Evolutionary conservation across 345 rosid genomes (phyloP), one percentile per base, ranked within the genome.

Genomic region (Citrus trifoliata): DNA sequence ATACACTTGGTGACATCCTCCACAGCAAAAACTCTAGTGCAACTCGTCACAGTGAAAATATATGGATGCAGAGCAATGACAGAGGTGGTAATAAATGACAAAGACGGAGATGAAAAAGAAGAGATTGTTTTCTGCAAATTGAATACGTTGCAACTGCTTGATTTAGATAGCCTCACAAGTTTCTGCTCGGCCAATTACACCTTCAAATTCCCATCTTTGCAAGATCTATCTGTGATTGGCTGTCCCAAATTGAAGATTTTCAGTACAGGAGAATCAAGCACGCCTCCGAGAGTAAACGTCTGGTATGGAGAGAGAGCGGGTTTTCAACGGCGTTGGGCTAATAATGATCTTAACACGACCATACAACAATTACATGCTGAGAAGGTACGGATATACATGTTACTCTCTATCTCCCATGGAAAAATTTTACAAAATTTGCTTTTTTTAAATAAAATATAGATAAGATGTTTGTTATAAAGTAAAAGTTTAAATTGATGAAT

Each of bases 1-100:
- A 9, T 9, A 24, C 33, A 60, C 33, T 8, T 80, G 16, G 21
- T 80, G n/a, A 21, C 82, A 80, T 21, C 58, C 25, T 68, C 56
- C 22, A 37, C 40, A 14, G 82, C 64, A 21, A 71, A 48, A 69
- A 60, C 37, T 60, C 37, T 80, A 56, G 75, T 30, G 65, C 55
- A 22, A 0, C 32, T 81, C 6, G 28, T 10, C 2, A 0, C 4
- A 8, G 2, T 80, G 68, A 1, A 0, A 3, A 14, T 71, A 71
- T 0, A 0, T 2, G 32, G 3, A 4, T 71, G 62, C 59, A 4
- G 1, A 38, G 4, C 9, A 19, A 18, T 51, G 28, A 73, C 14
- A 1, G 55, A 37, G 60, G 24, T 35, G 4, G 30, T 60, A 60
- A 22, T 3, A 25, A 40, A 40, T 2, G 71, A 67, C 2, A 4